Base-by-base conservation (phyloP, 176 grass and related monocot species). In the Cocos nucifera region DNA sequence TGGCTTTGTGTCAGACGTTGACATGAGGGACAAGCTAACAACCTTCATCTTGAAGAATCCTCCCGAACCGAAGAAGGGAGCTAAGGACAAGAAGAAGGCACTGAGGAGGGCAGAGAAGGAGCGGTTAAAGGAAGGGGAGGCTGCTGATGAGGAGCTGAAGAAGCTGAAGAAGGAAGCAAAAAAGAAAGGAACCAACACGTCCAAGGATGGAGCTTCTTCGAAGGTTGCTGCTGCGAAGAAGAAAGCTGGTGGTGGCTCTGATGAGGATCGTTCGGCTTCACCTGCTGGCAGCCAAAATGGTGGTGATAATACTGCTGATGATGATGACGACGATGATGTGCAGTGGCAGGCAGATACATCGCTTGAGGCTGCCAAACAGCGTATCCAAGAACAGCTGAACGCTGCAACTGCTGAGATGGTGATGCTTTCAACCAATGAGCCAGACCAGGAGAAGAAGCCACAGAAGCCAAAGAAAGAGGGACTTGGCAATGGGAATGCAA, bases 381-480 rank as follows among this genome's bases (percentile, higher is more conserved):
- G 92, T 6, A 88, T 96, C 63, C 66, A 79, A 50, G 86, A 96
- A 22, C 92, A 96, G 62, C 72, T 96, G 16, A 90, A 63, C 53
- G 83, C 83, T 15, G 92, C 72, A 5, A 96, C 92, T 62, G 86
- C 92, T 17, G 92, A 87, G 59, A 90, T 96, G 92, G 86, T 96
- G 15, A 74, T 90, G 77, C 78, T 88, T 4, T 74, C 86, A 4
- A 82, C 80, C 17, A 65, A 73, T 18, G 80, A 83, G 58, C 12
- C 61, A 12, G 74, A 69, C 17, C 68, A 86, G 67, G 80, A 84
- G 52, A 75, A 75, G 44, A 76, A 82, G 17, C 15, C 71, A 32
- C 56, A 72, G 3, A 59, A 22, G 5, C 59, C 22, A 23, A 69
- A 75, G 20, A 70, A 75, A 2, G 75, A 63, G 1, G 66, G 7